Conservation (phyloP, 768 basidiomycete genomes). For the Cantharellus cinnabarinus region DNA sequence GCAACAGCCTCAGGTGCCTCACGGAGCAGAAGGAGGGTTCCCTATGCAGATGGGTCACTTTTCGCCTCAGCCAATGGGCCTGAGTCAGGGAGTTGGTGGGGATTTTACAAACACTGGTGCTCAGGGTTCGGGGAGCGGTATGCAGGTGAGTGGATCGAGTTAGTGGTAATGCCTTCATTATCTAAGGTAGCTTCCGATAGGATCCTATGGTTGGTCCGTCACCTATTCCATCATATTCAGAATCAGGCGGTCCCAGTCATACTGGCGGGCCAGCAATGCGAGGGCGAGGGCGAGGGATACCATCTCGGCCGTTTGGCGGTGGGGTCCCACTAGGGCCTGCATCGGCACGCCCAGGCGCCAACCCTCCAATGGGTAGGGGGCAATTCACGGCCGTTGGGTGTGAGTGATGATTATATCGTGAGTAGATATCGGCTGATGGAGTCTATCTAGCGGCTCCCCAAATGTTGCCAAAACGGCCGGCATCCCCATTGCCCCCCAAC, state of each 20-base stretch:
- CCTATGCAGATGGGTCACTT: neutral
- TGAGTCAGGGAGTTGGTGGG: neutral
- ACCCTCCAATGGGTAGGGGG: slow-evolving; percentile 4
- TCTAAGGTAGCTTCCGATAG: too few relatives aligned
- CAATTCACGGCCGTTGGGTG: slow-evolving; percentile 5
- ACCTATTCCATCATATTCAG: too few relatives aligned
- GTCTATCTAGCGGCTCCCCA: neutral
- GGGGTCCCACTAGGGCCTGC: neutral
- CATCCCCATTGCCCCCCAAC: slow-evolving; percentile 68
- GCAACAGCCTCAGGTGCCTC: too few relatives aligned
- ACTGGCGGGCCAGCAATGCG: neutral
- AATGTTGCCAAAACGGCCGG: slow-evolving; percentile 32
- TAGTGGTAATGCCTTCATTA: too few relatives aligned
- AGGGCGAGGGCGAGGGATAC: neutral
- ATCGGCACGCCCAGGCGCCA: neutral
- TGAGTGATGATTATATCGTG: neutral
- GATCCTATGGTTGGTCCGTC: too few relatives aligned
- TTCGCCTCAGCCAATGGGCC: neutral
- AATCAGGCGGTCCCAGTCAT: neutral
- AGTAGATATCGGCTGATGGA: neutral
- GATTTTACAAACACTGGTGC: slow-evolving; percentile 10
- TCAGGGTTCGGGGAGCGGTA: neutral
- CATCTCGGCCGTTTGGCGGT: neutral
- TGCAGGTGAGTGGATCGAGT: neutral
- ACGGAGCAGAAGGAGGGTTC: neutral